Percentiles rank a stretch among this genome's conserved stretches.
Conservation (phyloP, 2,329 filamentous ascomycete species). For the Penicillium concentricum region DNA sequence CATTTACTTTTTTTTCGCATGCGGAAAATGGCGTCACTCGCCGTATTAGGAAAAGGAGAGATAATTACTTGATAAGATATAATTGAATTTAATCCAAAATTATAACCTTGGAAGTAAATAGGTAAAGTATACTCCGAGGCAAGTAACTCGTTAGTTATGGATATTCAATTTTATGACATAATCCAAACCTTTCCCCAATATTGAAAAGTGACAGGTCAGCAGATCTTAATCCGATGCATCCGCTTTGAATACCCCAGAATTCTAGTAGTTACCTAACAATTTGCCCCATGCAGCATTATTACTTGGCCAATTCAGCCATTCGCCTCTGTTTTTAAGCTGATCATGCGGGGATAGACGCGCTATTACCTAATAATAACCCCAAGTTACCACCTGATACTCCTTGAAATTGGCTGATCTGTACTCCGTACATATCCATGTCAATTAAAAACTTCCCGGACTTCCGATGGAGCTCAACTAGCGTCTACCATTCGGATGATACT, state of each 20-base stretch:
- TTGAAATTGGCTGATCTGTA: neutral
- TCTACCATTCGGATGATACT: too few species aligned
- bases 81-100: too few species aligned
- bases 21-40: conserved; percentile 15
- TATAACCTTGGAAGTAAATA: too few species aligned
- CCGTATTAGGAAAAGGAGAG: neutral
- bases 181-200: too few species aligned
- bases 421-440: too few species aligned
- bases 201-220: conserved; percentile 1
- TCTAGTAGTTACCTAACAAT: conserved; percentile 21
- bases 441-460: neutral
- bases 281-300: neutral
- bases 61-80: too few species aligned
- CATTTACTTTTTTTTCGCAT: conserved; percentile 14
- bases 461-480: neutral
- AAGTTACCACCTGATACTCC: too few species aligned
- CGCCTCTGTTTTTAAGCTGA: conserved; percentile 12
- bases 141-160: too few species aligned
- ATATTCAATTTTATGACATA: too few species aligned
- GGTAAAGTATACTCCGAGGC: too few species aligned
- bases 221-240: neutral
- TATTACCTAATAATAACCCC: conserved; percentile 23
- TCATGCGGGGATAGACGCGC: conserved; percentile 20
- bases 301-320: conserved; percentile 7
- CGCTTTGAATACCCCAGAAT: conserved; percentile 19